Base-by-base conservation (phyloP, 2,329 filamentous ascomycete genomes). In the Fusarium domesticum region DNA sequence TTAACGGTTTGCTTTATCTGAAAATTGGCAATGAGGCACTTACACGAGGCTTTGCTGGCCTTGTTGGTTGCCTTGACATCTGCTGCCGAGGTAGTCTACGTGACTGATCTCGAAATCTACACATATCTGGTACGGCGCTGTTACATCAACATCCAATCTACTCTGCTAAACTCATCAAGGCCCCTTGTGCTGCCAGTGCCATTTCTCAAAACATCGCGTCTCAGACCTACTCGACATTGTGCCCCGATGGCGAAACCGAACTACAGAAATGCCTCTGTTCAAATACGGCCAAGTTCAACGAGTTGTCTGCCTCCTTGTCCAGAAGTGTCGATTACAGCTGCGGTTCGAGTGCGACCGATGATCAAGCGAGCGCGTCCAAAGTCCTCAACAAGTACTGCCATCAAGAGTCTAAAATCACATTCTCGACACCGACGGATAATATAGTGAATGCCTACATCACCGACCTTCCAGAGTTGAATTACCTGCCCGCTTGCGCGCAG, bases 231-330 rank as follows among this genome's bases (percentile, higher is more conserved):
- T 61, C 64, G 8, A 64, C 62, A 17, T 41, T 35, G 37, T 79
- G 76, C 49, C 70, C 70, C 12, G 63, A 70, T 18, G 70, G 60
- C 5, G 70, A 69, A 12, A 66, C 68, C 5, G 70, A 65, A 5
- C 60, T 80, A 7, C 75, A 78, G 50, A 70, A 69, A 7, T 80
- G 77, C 45, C 67, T 77, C n/a, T 80, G 76, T 62, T 72, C 71
- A 12, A 73, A 76, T 56, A 67, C 69, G 48, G 67, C 65, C 37
- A 69, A 70, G 47, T 62, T 65, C 14, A 64, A 60, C 4, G 62
- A 66, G 4, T 57, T 78, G 41, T 61, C 64, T 12, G 61, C 64
- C 2, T 56, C 50, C 6, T 63, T 79, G 17, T 70, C 69, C 8
- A 54, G 43, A 12, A 69, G 66, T 5, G 57, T 78, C 18, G 67